These are phyloP conservation scores for Lactifluus pinguis DNA, from an alignment of 768 basidiomycete species.

Conservation along the genomic window DNA sequence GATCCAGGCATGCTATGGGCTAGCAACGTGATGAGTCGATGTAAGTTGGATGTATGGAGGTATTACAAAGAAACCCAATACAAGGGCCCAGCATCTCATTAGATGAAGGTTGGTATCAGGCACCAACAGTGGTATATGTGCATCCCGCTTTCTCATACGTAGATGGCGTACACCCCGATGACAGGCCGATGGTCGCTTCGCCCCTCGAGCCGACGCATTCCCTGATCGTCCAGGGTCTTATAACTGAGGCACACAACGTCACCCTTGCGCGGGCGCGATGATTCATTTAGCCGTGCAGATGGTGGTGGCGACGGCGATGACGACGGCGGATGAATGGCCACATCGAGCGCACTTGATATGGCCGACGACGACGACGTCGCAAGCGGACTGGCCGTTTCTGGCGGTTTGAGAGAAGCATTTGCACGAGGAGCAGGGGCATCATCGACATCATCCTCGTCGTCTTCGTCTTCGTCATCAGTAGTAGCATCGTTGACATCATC, in stretches of 20 bases:
- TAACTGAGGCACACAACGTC: conserved; percentile 70
- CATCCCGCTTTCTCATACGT: conserved; percentile 29
- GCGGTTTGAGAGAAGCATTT: too few species aligned
- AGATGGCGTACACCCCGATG: conserved; percentile 68
- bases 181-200: conserved; percentile 81
- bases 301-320: neutral
- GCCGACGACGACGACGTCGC: neutral
- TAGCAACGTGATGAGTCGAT: too few species aligned
- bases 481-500: too few species aligned
- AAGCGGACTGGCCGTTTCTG: neutral
- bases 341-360: neutral
- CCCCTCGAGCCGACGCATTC: conserved; percentile 68
- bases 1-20: too few species aligned
- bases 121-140: neutral
- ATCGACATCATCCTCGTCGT: neutral
- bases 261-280: conserved; percentile 40
- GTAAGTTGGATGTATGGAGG: too few species aligned
- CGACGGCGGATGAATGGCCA: neutral
- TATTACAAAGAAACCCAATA: too few species aligned
- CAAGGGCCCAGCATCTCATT: too few species aligned
- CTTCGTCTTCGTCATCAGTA: neutral
- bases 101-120: neutral
- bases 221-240: conserved; percentile 62
- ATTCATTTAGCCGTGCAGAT: neutral
- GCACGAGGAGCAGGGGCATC: neutral